Base-by-base conservation (phyloP, 352 stramenopile genomes). In the Elongisporangium anandrum region DNA sequence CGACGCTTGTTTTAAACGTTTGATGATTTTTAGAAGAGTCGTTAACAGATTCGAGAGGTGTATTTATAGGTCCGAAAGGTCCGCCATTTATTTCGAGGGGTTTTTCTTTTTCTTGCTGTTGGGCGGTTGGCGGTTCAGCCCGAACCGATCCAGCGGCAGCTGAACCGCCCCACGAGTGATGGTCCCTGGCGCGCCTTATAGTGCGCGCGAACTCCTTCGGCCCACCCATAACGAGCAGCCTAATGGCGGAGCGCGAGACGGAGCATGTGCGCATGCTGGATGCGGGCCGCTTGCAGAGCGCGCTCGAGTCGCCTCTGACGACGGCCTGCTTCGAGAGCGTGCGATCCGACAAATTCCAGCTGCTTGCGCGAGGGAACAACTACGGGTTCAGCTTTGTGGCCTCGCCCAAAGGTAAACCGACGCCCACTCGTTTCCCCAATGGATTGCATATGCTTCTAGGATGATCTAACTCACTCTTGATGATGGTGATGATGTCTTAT, bases 231-330 rank as follows among this genome's bases (percentile, higher is more conserved):
- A 47, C 20, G 49, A 41, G 55, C 13, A 57, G 17, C 15, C 57
- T 21, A 15, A 61, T 54, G 39, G 62, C 64, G 63, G 74, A 84
- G 74, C 59, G 73, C 55, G 83, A 87, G 66, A 79, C 77, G 21
- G 83, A 92, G 60, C 80, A 92, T 57, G 83, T 92, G 54, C 83
- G 83, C 70, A 80, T 92, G 73, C 59, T 92, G 54, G 79, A 89
- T 56, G 77, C 76, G 19, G 83, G 83, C 20, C 75, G 78, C 48
- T 65, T 88, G 54, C 68, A 66, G 56, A 53, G 79, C 7, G 61
- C 59, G n/a, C 81, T 79, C 64, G 56, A 68, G 49, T 70, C 69
- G 56, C 59, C 67, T 21, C 47, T 65, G 20, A 67, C 52, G n/a
- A 63, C 68, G 9, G 57, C 47, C 54, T 50, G 57, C 55, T 75